Conservation (phyloP, 2,329 filamentous ascomycete genomes). For the Corynespora cassiicola region DNA sequence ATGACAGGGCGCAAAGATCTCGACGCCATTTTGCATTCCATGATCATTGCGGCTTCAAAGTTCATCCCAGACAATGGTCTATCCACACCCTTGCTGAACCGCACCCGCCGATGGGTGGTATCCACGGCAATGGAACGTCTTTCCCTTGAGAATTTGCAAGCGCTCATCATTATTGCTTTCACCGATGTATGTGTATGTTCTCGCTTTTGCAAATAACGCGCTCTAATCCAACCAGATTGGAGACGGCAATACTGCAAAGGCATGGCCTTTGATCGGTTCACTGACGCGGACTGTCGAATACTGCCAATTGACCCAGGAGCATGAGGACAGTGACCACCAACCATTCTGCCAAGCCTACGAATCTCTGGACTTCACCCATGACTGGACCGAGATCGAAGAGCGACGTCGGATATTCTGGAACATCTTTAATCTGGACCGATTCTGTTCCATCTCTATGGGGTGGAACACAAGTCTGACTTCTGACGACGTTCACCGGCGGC, state of each 20-base stretch:
- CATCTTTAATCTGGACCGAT: slow-evolving; percentile 22
- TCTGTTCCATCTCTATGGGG: slow-evolving; percentile 23
- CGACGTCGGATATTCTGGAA: slow-evolving; percentile 26
- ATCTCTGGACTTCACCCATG: slow-evolving; percentile 7
- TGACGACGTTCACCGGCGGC: slow-evolving; percentile 22
- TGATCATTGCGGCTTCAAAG: slow-evolving; percentile 19
- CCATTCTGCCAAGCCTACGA: slow-evolving; percentile 19
- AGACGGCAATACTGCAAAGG: slow-evolving; percentile 16
- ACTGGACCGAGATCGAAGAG: slow-evolving; percentile 26
- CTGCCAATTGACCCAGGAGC: slow-evolving; percentile 21
- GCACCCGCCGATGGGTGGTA: slow-evolving; percentile 13
- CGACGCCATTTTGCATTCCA: slow-evolving; percentile 15
- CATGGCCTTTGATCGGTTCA: slow-evolving; percentile 23
- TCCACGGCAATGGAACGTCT: slow-evolving; percentile 16
- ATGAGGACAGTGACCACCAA: slow-evolving; percentile 15
- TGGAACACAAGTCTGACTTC: slow-evolving; percentile 28
- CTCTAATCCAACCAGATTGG: slow-evolving; percentile 8
- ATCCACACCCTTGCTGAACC: background rate
- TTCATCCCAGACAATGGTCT: slow-evolving; percentile 11
- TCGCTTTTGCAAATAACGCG: background rate
- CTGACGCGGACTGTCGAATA: slow-evolving; percentile 25
- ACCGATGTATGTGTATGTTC: slow-evolving; percentile 11
- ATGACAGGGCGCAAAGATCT: slow-evolving; percentile 7
- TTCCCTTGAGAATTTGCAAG: slow-evolving; percentile 17
- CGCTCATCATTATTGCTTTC: slow-evolving; percentile 20